Conservation (phyloP, 2,329 filamentous ascomycete species). For the Diaporthe aspalathi region DNA sequence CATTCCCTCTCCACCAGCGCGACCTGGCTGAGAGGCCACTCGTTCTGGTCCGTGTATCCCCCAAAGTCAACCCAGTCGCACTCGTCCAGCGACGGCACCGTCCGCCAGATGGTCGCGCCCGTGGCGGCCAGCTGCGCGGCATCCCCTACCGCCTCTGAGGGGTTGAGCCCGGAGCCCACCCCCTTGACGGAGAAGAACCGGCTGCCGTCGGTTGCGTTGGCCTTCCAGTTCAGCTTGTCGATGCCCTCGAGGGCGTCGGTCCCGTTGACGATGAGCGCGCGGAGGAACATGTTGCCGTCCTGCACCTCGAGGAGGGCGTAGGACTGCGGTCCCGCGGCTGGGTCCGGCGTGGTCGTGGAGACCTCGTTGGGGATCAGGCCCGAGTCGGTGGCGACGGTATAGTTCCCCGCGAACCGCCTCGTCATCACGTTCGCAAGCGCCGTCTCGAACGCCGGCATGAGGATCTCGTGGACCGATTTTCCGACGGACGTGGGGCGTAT, state of each 20-base stretch:
- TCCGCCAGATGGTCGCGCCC: background rate
- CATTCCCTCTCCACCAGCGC: conserved; percentile 22
- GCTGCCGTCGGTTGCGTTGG: background rate
- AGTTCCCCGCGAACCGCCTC: background rate
- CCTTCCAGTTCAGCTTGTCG: conserved; percentile 11
- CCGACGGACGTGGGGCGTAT: background rate
- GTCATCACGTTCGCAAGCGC: background rate
- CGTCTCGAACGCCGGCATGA: conserved; percentile 3
- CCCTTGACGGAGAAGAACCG: background rate
- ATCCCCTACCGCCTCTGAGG: background rate
- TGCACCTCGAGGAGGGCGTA: background rate
- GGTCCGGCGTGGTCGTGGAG: background rate
- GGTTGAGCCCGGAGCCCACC: background rate
- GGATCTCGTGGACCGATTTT: background rate
- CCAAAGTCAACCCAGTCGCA: conserved; percentile 22
- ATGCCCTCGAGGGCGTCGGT: conserved; percentile 15
- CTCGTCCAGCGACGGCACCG: background rate
- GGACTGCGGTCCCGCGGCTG: background rate
- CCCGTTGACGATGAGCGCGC: conserved; percentile 9
- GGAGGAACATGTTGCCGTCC: conserved; percentile 2
- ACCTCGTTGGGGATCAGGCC: background rate
- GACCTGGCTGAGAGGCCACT: conserved; percentile 7
- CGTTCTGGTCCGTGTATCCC: background rate
- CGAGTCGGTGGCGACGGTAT: background rate
- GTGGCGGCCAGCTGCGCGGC: background rate